Evolutionary conservation across 2,329 filamentous ascomycete species (phyloP).

Genomic region (Epichloe coenophiala): DNA sequence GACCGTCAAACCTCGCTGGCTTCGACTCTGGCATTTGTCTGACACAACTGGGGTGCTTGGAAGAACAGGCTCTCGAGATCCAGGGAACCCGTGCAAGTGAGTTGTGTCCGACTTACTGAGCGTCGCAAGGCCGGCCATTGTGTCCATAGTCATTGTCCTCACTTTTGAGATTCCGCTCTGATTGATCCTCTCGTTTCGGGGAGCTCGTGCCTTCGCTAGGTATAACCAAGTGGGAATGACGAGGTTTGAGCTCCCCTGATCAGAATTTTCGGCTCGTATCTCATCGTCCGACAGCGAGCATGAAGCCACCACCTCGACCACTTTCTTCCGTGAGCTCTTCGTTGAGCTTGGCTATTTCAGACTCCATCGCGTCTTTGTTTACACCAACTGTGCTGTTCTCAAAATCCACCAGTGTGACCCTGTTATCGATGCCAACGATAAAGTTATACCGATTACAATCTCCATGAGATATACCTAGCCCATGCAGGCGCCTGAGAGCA

Average conservation of each 20-base stretch:
- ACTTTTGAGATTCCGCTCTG: constrained; percentile 47
- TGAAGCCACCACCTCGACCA: no score
- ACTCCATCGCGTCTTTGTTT: no score
- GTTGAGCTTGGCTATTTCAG: no score
- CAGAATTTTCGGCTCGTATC: no score
- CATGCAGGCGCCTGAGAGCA: no score
- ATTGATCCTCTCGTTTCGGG: constrained; percentile 43
- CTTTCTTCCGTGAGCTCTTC: no score
- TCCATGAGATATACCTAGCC: no score
- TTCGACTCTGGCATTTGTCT: constrained; percentile 50
- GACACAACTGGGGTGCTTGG: constrained; percentile 50
- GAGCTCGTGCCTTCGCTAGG: constrained; percentile 44
- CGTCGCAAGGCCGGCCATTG: constrained; percentile 38
- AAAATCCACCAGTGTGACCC: no score
- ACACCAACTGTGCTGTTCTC: no score
- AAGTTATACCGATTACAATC: no score
- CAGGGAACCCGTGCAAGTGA: constrained; percentile 9
- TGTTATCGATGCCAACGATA: no score
- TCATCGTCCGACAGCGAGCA: no score
- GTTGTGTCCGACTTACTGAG: constrained; percentile 10
- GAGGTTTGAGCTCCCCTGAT: constrained; percentile 23
- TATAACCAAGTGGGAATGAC: constrained; percentile 49
- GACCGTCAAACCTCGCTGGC: constrained; percentile 17
- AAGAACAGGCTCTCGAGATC: constrained; percentile 16
- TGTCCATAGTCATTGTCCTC: constrained; percentile 39